These are phyloP conservation scores for Aureobasidium subglaciale DNA, from an alignment of 2,329 filamentous ascomycete genomes.

Conservation along the genomic window DNA sequence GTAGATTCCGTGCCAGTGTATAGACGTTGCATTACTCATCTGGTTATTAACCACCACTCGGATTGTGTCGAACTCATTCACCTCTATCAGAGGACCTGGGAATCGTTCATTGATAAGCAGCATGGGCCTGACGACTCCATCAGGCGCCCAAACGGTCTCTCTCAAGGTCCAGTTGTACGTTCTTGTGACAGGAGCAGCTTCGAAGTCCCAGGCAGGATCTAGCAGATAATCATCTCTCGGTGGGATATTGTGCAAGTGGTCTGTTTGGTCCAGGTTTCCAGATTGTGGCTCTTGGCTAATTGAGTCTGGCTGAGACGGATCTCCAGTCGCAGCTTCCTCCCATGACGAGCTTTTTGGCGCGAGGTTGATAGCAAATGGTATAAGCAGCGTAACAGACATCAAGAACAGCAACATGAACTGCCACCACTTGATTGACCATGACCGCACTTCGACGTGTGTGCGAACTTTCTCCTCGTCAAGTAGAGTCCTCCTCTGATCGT, in stretches of 20 bases:
- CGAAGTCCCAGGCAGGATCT: slow-evolving; percentile 49
- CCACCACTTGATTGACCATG: slow-evolving; percentile 16
- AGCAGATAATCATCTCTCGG: slow-evolving; percentile 48
- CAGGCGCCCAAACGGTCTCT: slow-evolving; percentile 53
- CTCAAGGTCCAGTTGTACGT: slow-evolving; percentile 55
- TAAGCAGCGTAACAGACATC: slow-evolving; percentile 2
- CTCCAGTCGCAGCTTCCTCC: not conserved
- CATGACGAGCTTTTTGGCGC: not conserved
- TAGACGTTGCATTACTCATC: slow-evolving; percentile 49
- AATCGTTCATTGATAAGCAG: slow-evolving; percentile 36
- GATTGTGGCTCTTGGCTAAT: not conserved
- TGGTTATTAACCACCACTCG: slow-evolving; percentile 58
- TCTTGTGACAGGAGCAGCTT: slow-evolving; percentile 44
- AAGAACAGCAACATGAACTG: slow-evolving; percentile 16
- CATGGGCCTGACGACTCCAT: slow-evolving; percentile 42
- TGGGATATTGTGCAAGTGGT: not conserved
- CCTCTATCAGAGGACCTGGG: slow-evolving; percentile 34
- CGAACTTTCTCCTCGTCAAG: slow-evolving; percentile 18
- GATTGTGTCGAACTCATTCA: slow-evolving; percentile 58
- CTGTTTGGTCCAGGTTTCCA: not conserved
- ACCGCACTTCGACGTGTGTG: slow-evolving; percentile 8
- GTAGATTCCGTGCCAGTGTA: slow-evolving; percentile 65
- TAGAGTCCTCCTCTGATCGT: slow-evolving; percentile 20
- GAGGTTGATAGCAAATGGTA: slow-evolving; percentile 16
- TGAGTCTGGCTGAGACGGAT: not conserved